Evolutionary conservation across 768 basidiomycete species (phyloP).

Genomic region (Hortiboletus flavorubellus): DNA sequence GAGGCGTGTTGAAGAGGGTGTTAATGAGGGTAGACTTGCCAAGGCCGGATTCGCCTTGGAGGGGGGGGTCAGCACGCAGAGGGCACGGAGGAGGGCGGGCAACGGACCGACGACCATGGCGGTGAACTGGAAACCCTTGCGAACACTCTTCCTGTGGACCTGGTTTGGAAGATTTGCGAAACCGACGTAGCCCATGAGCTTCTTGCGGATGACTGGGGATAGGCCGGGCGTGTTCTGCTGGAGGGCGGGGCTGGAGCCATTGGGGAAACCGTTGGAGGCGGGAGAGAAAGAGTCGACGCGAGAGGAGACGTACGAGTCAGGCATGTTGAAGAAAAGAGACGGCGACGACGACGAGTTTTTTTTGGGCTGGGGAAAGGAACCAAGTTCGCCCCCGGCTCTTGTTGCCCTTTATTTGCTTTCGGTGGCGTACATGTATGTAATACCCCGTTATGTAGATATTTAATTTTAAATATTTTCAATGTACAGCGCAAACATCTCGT

Average conservation of each 20-base stretch:
- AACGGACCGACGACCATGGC: conserved; percentile 97
- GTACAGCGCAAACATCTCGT: conserved; percentile 39
- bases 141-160: conserved; percentile 96
- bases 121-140: conserved; percentile 99
- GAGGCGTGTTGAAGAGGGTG: conserved; percentile 95
- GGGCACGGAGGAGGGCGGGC: conserved; percentile 1
- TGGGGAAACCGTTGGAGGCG: conserved; percentile 55
- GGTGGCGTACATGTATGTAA: conserved; percentile 24
- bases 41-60: conserved; percentile 89
- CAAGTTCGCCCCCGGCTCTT: neutral
- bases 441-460: neutral
- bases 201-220: conserved; percentile 67
- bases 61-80: conserved; percentile 5
- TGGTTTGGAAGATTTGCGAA: conserved; percentile 99
- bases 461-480: conserved; percentile 24
- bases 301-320: conserved; percentile 68
- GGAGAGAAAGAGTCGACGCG: conserved; percentile 57
- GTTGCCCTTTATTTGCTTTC: conserved; percentile 34
- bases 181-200: conserved; percentile 92
- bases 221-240: conserved; percentile 31
- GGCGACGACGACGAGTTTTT: conserved; percentile 38
- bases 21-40: conserved; percentile 99
- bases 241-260: conserved; percentile 64
- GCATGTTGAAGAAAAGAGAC: conserved; percentile 42
- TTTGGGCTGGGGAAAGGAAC: conserved; percentile 44